Evolutionary conservation across 2,329 filamentous ascomycete species (phyloP).

Genomic region (Sarocladium brachiariae): DNA sequence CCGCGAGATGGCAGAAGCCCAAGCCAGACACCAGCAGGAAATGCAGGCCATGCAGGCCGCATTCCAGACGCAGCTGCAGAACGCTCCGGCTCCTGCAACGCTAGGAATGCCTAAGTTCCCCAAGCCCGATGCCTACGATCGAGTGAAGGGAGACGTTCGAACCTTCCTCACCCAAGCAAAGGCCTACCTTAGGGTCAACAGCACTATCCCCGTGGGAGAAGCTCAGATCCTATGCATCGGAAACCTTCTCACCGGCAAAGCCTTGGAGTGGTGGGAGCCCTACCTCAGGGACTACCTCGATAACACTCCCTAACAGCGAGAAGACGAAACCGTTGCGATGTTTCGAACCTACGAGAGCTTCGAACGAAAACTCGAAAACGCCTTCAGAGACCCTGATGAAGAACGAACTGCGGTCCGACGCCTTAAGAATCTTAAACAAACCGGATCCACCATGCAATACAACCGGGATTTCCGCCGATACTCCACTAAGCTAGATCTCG

Average conservation of each 20-base stretch:
- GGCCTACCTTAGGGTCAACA: too few relatives aligned
- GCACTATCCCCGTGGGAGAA: not conserved
- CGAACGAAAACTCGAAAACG: not conserved
- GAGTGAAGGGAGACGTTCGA: not conserved
- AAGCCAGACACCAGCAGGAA: too few relatives aligned
- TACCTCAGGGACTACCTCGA: slow-evolving; percentile 1
- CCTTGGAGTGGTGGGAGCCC: too few relatives aligned
- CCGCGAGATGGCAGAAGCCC: too few relatives aligned
- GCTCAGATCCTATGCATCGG: not conserved
- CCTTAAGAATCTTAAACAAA: too few relatives aligned
- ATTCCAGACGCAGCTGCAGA: too few relatives aligned
- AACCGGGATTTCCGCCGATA: not conserved
- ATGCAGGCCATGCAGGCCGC: too few relatives aligned
- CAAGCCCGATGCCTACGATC: not conserved
- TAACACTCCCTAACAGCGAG: not conserved
- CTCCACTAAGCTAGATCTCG: not conserved
- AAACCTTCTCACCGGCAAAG: not conserved
- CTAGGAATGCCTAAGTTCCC: not conserved
- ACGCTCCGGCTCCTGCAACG: too few relatives aligned
- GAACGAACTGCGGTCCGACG: not conserved
- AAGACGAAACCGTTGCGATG: not conserved
- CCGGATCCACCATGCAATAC: not conserved
- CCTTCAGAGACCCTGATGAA: not conserved
- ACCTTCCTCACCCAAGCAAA: too few relatives aligned
- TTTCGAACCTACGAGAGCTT: not conserved